Evolutionary conservation across 768 basidiomycete species (phyloP).

Genomic region (Hypholoma sublateritium): DNA sequence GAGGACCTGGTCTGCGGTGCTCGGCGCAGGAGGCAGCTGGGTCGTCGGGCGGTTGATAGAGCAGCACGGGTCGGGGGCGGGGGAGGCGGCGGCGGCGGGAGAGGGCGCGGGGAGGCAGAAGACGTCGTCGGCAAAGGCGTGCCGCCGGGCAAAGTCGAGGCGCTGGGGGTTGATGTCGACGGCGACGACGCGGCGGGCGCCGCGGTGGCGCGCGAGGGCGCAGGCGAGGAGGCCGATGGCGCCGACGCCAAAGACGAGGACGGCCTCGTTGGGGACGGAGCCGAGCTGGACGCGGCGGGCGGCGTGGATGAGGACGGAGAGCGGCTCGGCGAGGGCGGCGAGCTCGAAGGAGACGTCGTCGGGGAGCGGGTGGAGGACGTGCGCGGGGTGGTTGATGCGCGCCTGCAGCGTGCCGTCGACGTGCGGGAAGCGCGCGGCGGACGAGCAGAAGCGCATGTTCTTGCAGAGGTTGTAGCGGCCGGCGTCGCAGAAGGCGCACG

Average conservation of each 20-base stretch:
- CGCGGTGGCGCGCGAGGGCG: slow-evolving; percentile 69
- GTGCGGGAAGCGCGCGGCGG: slow-evolving; percentile 91
- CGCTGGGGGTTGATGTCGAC: slow-evolving; percentile 84
- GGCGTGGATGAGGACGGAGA: slow-evolving; percentile 83
- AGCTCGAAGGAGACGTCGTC: slow-evolving; percentile 73
- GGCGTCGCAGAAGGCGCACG: slow-evolving; percentile 65
- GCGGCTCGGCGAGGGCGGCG: slow-evolving; percentile 90
- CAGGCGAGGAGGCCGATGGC: slow-evolving; percentile 92
- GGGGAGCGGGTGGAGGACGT: slow-evolving; percentile 87
- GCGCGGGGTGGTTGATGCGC: slow-evolving; percentile 85
- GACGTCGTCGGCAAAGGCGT: slow-evolving; percentile 78
- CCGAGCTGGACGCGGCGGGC: slow-evolving; percentile 35
- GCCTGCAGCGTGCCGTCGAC: slow-evolving; percentile 89
- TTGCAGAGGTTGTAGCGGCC: slow-evolving; percentile 95
- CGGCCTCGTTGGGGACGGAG: slow-evolving; percentile 50
- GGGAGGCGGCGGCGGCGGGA: slow-evolving; percentile 5
- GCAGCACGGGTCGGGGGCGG: slow-evolving; percentile 11
- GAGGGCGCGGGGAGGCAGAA: slow-evolving; percentile 53
- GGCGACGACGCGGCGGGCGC: slow-evolving; percentile 72
- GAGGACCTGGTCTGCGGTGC: slow-evolving; percentile 35
- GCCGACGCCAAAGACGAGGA: slow-evolving; percentile 91
- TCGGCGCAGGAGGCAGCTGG: not conserved
- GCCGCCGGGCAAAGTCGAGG: slow-evolving; percentile 70
- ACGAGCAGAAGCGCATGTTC: slow-evolving; percentile 84
- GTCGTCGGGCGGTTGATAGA: not conserved